phyloP scores from a whole-genome alignment of 2,329 filamentous ascomycete genomes.

The Decorospora gaudefroyi region DNA sequence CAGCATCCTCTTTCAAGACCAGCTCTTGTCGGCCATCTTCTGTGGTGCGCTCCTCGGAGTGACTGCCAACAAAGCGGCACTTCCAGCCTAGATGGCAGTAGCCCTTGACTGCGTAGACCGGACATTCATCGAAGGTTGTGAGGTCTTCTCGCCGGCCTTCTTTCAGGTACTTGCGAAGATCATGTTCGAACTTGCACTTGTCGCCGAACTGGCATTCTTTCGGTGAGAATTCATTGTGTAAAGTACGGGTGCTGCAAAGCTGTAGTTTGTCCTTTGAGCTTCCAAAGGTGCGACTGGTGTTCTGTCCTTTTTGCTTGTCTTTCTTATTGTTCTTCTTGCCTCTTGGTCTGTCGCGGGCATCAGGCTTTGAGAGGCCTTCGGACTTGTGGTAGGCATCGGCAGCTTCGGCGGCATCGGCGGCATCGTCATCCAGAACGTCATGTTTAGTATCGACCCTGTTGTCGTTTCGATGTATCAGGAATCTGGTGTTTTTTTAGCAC shows the following conservation, averaged over 20 bases:
- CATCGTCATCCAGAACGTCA: conserved; percentile 57
- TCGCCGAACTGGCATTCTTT: conserved; percentile 74
- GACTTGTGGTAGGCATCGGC: conserved; percentile 52
- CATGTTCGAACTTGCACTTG: conserved; percentile 79
- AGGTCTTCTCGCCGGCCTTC: conserved; percentile 82
- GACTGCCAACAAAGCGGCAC: conserved; percentile 85
- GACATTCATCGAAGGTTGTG: conserved; percentile 76
- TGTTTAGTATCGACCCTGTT: conserved; percentile 31
- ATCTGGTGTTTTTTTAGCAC: conserved; percentile 38
- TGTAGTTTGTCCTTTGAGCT: conserved; percentile 75
- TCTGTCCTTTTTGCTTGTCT: conserved; percentile 73
- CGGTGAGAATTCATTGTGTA: conserved; percentile 80
- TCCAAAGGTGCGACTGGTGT: conserved; percentile 80
- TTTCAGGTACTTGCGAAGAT: conserved; percentile 81
- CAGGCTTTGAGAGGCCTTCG: conserved; percentile 42
- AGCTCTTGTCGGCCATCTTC: conserved; percentile 84
- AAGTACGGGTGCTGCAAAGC: conserved; percentile 75
- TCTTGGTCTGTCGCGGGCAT: conserved; percentile 44
- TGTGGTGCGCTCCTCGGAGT: conserved; percentile 77
- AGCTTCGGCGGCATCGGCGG: conserved; percentile 64
- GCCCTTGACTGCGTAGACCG: conserved; percentile 76
- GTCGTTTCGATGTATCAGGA: conserved; percentile 37
- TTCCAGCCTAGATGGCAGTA: conserved; percentile 88
- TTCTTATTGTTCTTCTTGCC: conserved; percentile 58
- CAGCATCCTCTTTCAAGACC: conserved; percentile 65